These are phyloP conservation scores for Claviceps sp. DNA, from an alignment of 2,329 filamentous ascomycete genomes.

Conservation along the genomic window DNA sequence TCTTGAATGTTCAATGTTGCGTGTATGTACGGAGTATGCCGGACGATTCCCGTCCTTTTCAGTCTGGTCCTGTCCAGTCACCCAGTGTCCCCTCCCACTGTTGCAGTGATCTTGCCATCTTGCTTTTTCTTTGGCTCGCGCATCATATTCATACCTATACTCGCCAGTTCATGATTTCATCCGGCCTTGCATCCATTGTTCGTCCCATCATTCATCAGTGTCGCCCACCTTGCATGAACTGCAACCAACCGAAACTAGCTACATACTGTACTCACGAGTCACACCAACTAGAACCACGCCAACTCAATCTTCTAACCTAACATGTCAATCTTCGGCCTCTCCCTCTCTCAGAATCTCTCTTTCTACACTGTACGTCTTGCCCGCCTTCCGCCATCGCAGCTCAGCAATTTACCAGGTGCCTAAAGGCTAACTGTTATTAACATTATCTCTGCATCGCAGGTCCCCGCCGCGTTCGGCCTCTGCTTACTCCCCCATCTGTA, in stretches of 20 bases:
- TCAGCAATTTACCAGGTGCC: neutral
- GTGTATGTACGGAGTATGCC: no score
- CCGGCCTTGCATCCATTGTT: no score
- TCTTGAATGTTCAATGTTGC: no score
- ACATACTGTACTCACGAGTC: no score
- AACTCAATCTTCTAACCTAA: neutral
- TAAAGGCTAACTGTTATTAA: no score
- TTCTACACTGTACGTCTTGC: constrained; percentile 6
- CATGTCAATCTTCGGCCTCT: neutral
- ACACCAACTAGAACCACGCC: no score
- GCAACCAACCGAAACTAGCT: no score
- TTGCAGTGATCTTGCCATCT: no score
- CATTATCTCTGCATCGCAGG: no score
- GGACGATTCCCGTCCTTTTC: no score
- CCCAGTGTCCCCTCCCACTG: no score
- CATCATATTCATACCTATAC: neutral
- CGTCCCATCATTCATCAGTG: neutral
- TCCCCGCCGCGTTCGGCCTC: constrained; percentile 20
- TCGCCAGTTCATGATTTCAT: neutral
- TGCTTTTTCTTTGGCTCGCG: neutral
- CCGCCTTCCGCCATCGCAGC: neutral
- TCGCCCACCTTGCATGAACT: neutral
- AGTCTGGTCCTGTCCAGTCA: no score
- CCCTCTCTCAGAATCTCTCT: constrained; percentile 5
- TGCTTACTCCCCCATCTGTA: constrained; percentile 4